Evolutionary conservation across 495 filamentous ascomycete species (phyloP).

Genomic region (Friedmanniomyces endolithicus): DNA sequence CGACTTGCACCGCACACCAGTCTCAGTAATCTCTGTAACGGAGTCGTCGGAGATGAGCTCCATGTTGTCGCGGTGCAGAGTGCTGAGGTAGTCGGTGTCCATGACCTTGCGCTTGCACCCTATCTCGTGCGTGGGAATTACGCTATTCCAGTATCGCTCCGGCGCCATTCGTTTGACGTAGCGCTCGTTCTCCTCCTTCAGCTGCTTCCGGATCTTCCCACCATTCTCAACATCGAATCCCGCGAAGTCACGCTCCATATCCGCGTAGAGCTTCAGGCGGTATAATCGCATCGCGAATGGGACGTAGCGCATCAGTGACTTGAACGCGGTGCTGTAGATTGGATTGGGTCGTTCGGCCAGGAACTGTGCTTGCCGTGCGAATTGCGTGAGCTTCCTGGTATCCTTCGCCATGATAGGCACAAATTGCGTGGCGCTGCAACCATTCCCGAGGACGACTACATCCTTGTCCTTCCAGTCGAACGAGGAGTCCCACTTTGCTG

Average conservation of each 20-base stretch:
- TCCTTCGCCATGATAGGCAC: slow-evolving; percentile 23
- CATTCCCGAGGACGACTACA: slow-evolving; percentile 46
- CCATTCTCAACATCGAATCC: slow-evolving; percentile 24
- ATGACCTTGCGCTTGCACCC: slow-evolving; percentile 28
- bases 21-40: slow-evolving; percentile 16
- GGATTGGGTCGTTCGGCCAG: slow-evolving; percentile 23
- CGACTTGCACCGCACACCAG: slow-evolving; percentile 17
- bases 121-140: slow-evolving; percentile 24
- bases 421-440: slow-evolving; percentile 28
- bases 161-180: slow-evolving; percentile 25
- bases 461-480: slow-evolving; percentile 46
- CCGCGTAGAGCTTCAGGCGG: slow-evolving; percentile 21
- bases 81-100: slow-evolving; percentile 25
- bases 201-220: slow-evolving; percentile 9
- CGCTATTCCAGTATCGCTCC: slow-evolving; percentile 22
- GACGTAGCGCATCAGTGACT: slow-evolving; percentile 23
- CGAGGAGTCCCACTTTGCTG: slow-evolving; percentile 44
- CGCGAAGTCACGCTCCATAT: slow-evolving; percentile 25
- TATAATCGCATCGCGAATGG: slow-evolving; percentile 25
- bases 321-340: slow-evolving; percentile 21
- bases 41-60: slow-evolving; percentile 23
- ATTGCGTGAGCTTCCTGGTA: slow-evolving; percentile 23
- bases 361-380: slow-evolving; percentile 23
- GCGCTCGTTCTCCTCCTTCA: slow-evolving; percentile 19
- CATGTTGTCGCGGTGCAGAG: slow-evolving; percentile 22